phyloP scores from a whole-genome alignment of 1,284 basidiomycete species.

The Hymenochaete sp. region DNA sequence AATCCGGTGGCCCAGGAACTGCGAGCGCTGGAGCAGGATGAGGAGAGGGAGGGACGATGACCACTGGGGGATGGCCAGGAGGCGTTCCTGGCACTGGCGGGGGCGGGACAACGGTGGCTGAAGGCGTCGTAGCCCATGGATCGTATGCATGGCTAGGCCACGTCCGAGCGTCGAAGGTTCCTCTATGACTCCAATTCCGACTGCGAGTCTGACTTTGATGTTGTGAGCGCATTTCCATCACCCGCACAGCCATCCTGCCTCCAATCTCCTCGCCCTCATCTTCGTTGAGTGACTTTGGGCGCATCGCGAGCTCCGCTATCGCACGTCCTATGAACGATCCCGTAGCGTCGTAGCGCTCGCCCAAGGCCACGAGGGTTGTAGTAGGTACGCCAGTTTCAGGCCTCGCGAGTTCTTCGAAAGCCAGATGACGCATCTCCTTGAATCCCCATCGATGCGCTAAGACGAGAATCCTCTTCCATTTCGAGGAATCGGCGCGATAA shows the following conservation, averaged over 20 bases:
- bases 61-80: no score
- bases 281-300: slow-evolving; percentile 45
- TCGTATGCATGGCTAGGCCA: no score
- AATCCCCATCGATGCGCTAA: slow-evolving; percentile 20
- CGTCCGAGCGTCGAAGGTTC: no score
- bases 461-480: slow-evolving; percentile 20
- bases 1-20: no score
- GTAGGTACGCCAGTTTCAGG: slow-evolving; percentile 39
- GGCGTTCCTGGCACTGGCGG: no score
- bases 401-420: slow-evolving; percentile 15
- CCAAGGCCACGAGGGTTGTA: slow-evolving; percentile 51
- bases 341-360: slow-evolving; percentile 46
- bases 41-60: no score
- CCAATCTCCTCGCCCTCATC: slow-evolving; percentile 50
- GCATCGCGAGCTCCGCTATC: slow-evolving; percentile 37
- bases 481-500: slow-evolving; percentile 6
- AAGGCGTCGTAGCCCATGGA: no score
- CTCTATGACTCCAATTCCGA: no score
- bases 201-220: no score
- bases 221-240: slow-evolving; percentile 54
- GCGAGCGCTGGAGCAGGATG: no score
- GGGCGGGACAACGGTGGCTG: no score
- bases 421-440: slow-evolving; percentile 16
- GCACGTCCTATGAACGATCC: slow-evolving; percentile 34
- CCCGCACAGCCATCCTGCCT: slow-evolving; percentile 47